These are phyloP conservation scores for Hibiscus trionum DNA, from an alignment of 345 rosid species.

Conservation along the genomic window DNA sequence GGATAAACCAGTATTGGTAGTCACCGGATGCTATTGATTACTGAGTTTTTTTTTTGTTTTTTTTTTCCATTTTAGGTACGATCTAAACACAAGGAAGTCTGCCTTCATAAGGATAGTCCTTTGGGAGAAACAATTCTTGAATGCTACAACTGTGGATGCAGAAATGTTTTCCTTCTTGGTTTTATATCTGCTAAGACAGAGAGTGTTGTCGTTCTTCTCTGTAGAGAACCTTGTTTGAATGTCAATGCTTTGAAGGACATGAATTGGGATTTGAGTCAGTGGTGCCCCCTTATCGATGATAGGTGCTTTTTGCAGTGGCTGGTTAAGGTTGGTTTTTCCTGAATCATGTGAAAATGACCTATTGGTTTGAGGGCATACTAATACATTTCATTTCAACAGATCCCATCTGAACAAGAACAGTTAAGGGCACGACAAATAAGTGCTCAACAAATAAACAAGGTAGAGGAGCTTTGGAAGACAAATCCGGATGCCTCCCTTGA, in stretches of 20 bases:
- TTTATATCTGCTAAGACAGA: conserved; percentile 97
- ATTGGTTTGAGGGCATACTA: conserved; percentile 12
- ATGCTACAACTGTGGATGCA: conserved; percentile 97
- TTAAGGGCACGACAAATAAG: conserved; percentile 96
- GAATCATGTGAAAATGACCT: neutral
- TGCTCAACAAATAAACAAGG: conserved; percentile 97
- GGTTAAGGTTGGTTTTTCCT: conserved; percentile 61
- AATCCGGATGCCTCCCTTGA: conserved; percentile 97
- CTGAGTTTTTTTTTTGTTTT: conserved; percentile 6
- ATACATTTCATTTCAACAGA: conserved; percentile 35
- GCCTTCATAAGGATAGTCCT: conserved; percentile 99
- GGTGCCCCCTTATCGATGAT: conserved; percentile 98
- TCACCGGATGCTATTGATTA: neutral
- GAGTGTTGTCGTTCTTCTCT: conserved; percentile 96
- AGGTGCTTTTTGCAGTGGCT: conserved; percentile 99
- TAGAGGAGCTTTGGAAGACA: conserved; percentile 97
- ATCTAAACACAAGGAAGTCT: conserved; percentile 97
- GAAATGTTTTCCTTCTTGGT: conserved; percentile 96
- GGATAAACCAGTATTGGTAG: neutral
- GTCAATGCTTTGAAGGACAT: conserved; percentile 98
- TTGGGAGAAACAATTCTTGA: conserved; percentile 98
- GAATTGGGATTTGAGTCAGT: conserved; percentile 99
- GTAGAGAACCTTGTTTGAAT: conserved; percentile 95
- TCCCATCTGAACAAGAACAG: conserved; percentile 98
- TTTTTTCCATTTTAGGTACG: conserved; percentile 55